Conservation (phyloP, 1,139 yeast species). For the Entelexis sorbosivorans region DNA sequence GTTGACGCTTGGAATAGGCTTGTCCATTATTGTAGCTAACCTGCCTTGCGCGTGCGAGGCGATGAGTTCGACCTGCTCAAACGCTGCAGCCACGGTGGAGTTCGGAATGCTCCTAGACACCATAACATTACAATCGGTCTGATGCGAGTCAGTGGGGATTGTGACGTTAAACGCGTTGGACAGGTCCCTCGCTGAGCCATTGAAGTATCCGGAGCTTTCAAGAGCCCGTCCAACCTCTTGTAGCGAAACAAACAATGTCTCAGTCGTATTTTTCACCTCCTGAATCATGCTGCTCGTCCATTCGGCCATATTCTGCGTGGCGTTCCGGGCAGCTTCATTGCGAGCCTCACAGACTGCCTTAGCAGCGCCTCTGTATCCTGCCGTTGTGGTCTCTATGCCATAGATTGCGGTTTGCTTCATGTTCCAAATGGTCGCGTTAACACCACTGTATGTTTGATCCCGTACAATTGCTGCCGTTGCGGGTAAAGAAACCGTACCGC, state of each 20-base stretch:
- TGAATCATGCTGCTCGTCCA: neutral
- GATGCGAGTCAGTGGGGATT: neutral
- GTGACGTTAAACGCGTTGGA: neutral
- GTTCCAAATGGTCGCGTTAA: slow-evolving; percentile 23
- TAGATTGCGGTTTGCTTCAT: slow-evolving; percentile 9
- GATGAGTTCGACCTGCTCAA: neutral
- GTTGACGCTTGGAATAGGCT: neutral
- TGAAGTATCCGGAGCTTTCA: neutral
- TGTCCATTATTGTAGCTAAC: neutral
- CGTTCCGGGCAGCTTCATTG: neutral
- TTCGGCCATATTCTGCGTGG: neutral
- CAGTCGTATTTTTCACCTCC: neutral
- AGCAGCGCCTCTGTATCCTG: neutral
- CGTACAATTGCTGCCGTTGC: neutral
- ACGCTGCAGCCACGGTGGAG: neutral
- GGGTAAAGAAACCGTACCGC: neutral
- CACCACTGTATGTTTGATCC: slow-evolving; percentile 13
- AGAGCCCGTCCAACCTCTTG: neutral
- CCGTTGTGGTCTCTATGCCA: neutral
- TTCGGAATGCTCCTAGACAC: neutral
- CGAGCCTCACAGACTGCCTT: neutral
- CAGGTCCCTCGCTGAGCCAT: neutral
- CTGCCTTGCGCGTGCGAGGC: neutral
- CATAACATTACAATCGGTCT: neutral
- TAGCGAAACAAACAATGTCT: neutral